phyloP scores from a whole-genome alignment of 1,284 basidiomycete genomes.

The Ganoderma resinaceum region DNA sequence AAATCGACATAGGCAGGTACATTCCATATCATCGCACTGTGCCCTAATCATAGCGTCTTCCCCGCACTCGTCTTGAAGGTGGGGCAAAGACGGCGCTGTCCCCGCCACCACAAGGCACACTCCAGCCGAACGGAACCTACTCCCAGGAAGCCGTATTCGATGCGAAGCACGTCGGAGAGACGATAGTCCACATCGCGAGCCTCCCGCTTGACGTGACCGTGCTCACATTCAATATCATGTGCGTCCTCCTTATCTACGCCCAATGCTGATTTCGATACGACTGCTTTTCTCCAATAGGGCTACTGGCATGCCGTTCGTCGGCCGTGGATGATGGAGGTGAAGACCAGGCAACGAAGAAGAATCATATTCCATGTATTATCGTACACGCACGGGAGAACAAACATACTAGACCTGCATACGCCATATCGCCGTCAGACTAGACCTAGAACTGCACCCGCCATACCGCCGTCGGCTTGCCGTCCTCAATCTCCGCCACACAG shows the following conservation, averaged over 20 bases:
- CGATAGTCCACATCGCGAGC: slow-evolving; percentile 73
- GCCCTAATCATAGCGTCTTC: background rate
- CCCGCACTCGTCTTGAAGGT: slow-evolving; percentile 1
- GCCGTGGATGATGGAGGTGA: slow-evolving; percentile 30
- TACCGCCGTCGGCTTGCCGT: slow-evolving; percentile 1
- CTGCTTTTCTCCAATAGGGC: slow-evolving; percentile 31
- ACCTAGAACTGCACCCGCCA: background rate
- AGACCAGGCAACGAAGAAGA: background rate
- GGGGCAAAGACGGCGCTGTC: slow-evolving; percentile 26
- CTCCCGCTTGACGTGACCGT: slow-evolving; percentile 76
- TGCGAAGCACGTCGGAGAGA: slow-evolving; percentile 72
- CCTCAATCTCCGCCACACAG: slow-evolving; percentile 15
- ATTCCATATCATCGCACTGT: background rate
- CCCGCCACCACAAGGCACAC: slow-evolving; percentile 49
- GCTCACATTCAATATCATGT: slow-evolving; percentile 79
- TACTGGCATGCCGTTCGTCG: slow-evolving; percentile 38
- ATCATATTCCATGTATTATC: slow-evolving; percentile 3
- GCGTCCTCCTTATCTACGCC: slow-evolving; percentile 38
- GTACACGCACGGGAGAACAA: background rate
- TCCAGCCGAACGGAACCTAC: slow-evolving; percentile 73
- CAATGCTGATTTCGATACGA: background rate
- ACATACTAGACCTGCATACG: background rate
- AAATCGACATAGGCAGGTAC: slow-evolving; percentile 77
- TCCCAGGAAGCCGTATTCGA: slow-evolving; percentile 72
- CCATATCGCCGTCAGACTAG: background rate